A percentile compares a stretch with the other conserved stretches of the same genome.
Evolutionary conservation across 441 rosid genomes (phyloP).

Genomic region (Populus hybrid): DNA sequence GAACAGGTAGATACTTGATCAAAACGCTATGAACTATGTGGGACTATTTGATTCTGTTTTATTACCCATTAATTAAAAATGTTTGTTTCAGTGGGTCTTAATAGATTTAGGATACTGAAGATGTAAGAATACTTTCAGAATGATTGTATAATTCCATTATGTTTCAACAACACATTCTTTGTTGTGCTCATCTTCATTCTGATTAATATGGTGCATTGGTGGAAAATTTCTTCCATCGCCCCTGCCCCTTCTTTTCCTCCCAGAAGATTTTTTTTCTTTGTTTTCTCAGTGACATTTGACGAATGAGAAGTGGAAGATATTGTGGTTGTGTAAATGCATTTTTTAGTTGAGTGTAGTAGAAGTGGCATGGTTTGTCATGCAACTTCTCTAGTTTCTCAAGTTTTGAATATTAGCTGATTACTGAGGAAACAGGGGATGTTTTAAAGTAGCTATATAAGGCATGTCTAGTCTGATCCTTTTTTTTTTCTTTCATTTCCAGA

Average conservation of each 20-base stretch:
- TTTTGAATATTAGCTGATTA: not conserved
- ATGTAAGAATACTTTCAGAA: no score
- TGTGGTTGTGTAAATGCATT: not conserved
- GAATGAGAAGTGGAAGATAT: not conserved
- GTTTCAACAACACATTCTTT: not conserved
- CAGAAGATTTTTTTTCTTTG: not conserved
- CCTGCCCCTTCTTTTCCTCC: not conserved
- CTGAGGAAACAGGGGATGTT: not conserved
- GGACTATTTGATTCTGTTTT: not conserved
- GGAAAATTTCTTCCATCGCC: not conserved
- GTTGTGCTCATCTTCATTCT: not conserved
- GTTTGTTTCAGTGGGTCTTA: not conserved
- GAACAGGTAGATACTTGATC: conserved; percentile 11
- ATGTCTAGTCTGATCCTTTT: not conserved
- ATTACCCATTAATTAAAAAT: not conserved
- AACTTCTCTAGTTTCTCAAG: not conserved
- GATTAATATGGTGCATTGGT: no score
- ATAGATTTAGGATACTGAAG: not conserved
- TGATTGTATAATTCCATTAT: not conserved
- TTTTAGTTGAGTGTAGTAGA: not conserved
- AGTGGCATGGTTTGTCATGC: not conserved
- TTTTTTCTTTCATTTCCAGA: conserved; percentile 27
- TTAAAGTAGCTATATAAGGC: not conserved
- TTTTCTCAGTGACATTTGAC: not conserved
- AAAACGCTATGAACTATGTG: not conserved